These are phyloP conservation scores for Dalbergia cochinchinensis DNA, from an alignment of 306 rosid genomes.

Conservation along the genomic window DNA sequence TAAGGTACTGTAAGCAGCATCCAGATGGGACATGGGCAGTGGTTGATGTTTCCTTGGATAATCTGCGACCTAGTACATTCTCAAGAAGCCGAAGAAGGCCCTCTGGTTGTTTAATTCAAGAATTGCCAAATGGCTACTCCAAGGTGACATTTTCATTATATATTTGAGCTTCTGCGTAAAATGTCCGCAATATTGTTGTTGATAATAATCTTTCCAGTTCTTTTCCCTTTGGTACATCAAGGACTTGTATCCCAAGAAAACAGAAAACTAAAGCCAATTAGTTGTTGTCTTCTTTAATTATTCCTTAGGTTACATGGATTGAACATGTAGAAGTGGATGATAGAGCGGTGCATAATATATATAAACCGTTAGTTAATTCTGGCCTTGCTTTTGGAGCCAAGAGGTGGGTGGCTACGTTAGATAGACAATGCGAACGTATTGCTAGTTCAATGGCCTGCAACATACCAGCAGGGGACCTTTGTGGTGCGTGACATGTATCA, in stretches of 20 bases:
- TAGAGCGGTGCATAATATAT: constrained; percentile 61
- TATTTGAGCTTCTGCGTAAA: neutral
- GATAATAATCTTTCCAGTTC: neutral
- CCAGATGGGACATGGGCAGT: constrained; percentile 84
- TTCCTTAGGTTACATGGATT: constrained; percentile 79
- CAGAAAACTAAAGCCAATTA: neutral
- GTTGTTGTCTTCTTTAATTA: neutral
- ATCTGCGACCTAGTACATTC: constrained; percentile 52
- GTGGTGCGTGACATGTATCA: constrained; percentile 52
- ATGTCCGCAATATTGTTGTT: neutral
- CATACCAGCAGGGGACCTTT: constrained; percentile 66
- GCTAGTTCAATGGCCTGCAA: constrained; percentile 73
- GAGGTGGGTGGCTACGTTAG: constrained; percentile 82
- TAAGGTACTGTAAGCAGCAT: constrained; percentile 88
- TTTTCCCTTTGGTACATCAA: too few relatives aligned
- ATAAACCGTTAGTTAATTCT: constrained; percentile 63
- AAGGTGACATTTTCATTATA: constrained; percentile 52
- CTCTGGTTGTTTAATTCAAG: constrained; percentile 91
- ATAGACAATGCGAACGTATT: constrained; percentile 83
- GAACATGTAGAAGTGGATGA: constrained; percentile 86
- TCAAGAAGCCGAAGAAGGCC: constrained; percentile 75
- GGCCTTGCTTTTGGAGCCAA: constrained; percentile 89
- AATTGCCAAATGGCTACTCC: constrained; percentile 84
- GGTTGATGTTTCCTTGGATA: constrained; percentile 85
- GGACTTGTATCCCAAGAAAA: neutral